Evolutionary conservation across 768 basidiomycete genomes (phyloP), one percentile per base, ranked within the genome.

Genomic region (Fomitopsis pulvina): DNA sequence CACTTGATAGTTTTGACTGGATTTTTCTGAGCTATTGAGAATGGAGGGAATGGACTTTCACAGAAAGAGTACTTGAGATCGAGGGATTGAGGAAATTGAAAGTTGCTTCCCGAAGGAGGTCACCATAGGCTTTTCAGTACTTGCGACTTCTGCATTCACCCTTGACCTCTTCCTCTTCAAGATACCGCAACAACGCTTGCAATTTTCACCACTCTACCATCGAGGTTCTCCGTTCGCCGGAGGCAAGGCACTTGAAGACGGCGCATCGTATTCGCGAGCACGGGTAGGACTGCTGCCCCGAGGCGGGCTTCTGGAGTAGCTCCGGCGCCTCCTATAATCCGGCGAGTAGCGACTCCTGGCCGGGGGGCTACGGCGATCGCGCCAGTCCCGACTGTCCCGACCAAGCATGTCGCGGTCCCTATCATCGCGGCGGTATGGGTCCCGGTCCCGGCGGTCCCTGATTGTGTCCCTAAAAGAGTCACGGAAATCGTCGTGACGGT

Each of bases 281-380:
- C 68, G 66, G 27, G 55, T 47, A 55, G 77, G 77, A 64, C 75
- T 78, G 63, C 83, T 79, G 46, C 85, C 87, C 58, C 86, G 74
- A 47, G 85, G 87, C 21, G 88, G 89, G 69, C 85, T 88, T 63
- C 85, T 77, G 47, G 85, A 87, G 57, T 87, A 85, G 68, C 85
- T 88, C 65, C 78, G 75, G 48, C 88, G 83, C 63, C 76, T 77
- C 59, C 84, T 76, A 56, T 86, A 80, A 57, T 87, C 86, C 53
- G 87, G 87, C 55, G 85, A 88, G 72, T 87, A 83, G 51, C 85
- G 72, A 56, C 81, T 71, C 47, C 79, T 72, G 48, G 73, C 65
- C 44, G 84, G 79, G 50, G 85, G 82, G 71, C 84, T 85, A 54
- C 89, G 81, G 58, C 87, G 80, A 57, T 91, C 87, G 57, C 86